phyloP scores from a whole-genome alignment of 148 eudicot species.

The Chenopodium suecicum region DNA sequence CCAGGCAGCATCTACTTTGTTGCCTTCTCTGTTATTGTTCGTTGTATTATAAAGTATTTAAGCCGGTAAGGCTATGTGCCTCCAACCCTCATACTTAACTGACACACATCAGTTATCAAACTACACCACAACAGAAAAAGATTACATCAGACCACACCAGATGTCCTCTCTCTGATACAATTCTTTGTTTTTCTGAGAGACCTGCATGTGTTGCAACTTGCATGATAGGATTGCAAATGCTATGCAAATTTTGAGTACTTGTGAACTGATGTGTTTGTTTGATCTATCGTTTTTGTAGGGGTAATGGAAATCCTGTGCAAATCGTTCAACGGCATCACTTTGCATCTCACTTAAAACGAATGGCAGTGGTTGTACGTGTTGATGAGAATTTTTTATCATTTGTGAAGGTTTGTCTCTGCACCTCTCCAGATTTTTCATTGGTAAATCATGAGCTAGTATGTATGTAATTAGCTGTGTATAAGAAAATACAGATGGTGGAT shows the following conservation, averaged over 20 bases:
- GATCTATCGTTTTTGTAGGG: conserved; percentile 46
- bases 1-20: no score
- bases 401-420: conserved; percentile 65
- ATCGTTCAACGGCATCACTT: conserved; percentile 97
- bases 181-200: neutral
- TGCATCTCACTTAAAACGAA: conserved; percentile 91
- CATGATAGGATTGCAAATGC: neutral
- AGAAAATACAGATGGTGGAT: neutral
- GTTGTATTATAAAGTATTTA: no score
- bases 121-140: no score
- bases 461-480: neutral
- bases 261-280: neutral
- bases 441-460: neutral
- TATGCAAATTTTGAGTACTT: neutral
- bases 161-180: neutral
- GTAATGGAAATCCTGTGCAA: conserved; percentile 78
- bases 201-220: neutral
- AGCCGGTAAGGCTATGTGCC: no score
- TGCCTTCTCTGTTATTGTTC: no score
- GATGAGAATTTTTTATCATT: conserved; percentile 82
- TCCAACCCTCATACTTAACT: no score
- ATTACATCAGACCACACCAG: no score
- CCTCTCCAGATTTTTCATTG: neutral
- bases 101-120: no score
- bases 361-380: conserved; percentile 92